phyloP scores from a whole-genome alignment of 345 rosid genomes.

The Dipteronia sinensis region DNA sequence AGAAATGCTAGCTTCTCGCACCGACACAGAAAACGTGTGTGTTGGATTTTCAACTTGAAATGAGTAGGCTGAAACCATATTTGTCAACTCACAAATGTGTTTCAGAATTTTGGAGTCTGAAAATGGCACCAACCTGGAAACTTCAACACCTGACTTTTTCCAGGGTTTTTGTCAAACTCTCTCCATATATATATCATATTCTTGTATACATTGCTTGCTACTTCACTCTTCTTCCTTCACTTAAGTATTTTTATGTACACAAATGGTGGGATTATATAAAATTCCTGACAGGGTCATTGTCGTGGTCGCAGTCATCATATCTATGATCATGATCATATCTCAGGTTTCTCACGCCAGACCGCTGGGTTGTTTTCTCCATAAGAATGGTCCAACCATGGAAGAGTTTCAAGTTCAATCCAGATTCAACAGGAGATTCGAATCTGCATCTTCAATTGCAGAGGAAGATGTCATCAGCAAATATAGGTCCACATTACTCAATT shows the following conservation, averaged over 20 bases:
- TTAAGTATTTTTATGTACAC: not conserved
- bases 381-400: not conserved
- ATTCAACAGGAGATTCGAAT: not conserved
- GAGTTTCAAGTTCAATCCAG: not conserved
- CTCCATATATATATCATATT: not conserved
- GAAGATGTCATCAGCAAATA: not conserved
- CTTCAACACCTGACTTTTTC: slow-evolving; percentile 12
- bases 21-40: slow-evolving; percentile 29
- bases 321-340: not conserved
- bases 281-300: not conserved
- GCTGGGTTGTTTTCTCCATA: not conserved
- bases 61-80: not conserved
- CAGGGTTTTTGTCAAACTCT: not conserved
- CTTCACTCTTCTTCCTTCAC: not conserved
- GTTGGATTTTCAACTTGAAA: not conserved
- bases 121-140: no score
- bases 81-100: not conserved
- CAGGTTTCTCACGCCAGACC: slow-evolving; percentile 23
- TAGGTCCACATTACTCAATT: slow-evolving; percentile 27
- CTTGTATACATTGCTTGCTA: not conserved
- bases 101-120: no score
- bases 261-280: slow-evolving; percentile 10
- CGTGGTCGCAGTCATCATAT: not conserved
- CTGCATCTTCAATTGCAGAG: not conserved
- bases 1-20: not conserved